phyloP scores from a whole-genome alignment of 305 asterid species.

The Plantago lanceolata region DNA sequence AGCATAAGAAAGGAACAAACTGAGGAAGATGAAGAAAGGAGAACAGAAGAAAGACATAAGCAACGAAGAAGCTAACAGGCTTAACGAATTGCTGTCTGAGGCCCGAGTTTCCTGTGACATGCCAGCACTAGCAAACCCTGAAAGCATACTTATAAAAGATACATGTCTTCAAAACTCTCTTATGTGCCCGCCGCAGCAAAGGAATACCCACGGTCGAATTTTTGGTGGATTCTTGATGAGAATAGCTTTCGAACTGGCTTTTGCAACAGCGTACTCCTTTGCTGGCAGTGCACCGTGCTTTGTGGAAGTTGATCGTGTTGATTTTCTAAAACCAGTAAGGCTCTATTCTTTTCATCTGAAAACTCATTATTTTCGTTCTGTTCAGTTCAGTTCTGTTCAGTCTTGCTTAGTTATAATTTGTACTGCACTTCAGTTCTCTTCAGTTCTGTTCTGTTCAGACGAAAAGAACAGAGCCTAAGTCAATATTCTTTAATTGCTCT shows the following conservation, averaged over 20 bases:
- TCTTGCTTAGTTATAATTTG: too few relatives aligned
- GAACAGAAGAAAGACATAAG: constrained; percentile 49
- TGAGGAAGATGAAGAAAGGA: constrained; percentile 52
- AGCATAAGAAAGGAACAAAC: constrained; percentile 75
- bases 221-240: constrained; percentile 94
- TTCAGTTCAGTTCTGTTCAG: too few relatives aligned
- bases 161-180: constrained; percentile 83
- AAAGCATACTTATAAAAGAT: constrained; percentile 71
- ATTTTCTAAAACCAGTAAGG: constrained; percentile 85
- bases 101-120: constrained; percentile 78
- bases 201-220: constrained; percentile 84
- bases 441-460: too few relatives aligned
- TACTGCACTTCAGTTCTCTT: too few relatives aligned
- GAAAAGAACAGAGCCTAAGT: not conserved
- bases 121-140: constrained; percentile 89
- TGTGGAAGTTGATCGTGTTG: constrained; percentile 85
- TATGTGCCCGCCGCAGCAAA: constrained; percentile 90
- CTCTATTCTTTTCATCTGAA: too few relatives aligned
- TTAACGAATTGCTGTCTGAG: constrained; percentile 57
- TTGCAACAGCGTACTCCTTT: constrained; percentile 77
- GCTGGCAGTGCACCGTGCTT: constrained; percentile 79
- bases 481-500: not conserved
- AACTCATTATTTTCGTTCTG: too few relatives aligned
- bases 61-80: constrained; percentile 47
- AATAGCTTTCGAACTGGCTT: constrained; percentile 79